phyloP scores from a whole-genome alignment of 805 yeast species.

The Myxozyma kluyveri region DNA sequence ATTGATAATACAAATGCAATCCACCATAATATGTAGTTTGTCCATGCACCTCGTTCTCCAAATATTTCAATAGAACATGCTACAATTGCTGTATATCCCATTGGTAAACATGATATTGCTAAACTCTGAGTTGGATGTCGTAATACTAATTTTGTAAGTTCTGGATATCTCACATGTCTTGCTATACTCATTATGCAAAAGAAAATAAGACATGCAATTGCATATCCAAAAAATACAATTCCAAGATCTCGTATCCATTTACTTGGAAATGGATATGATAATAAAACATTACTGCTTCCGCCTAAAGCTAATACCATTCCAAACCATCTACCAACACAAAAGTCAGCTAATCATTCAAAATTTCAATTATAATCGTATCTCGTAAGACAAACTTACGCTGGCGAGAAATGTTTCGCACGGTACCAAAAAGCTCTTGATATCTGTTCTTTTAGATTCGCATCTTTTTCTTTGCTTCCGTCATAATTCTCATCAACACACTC shows the following conservation, averaged over 20 bases:
- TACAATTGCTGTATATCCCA: slow-evolving; percentile 3
- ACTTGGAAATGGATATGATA: slow-evolving; percentile 63
- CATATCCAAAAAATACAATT: slow-evolving; percentile 58
- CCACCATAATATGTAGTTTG: slow-evolving; percentile 7
- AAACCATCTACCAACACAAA: slow-evolving; percentile 51
- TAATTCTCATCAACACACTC: too few species aligned
- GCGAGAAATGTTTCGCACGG: neutral
- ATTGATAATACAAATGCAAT: neutral
- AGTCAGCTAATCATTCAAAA: too few species aligned
- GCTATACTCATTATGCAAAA: neutral
- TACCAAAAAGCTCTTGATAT: neutral
- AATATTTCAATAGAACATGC: slow-evolving; percentile 1
- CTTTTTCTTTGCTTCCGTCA: too few species aligned
- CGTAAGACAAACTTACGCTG: neutral
- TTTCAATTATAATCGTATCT: too few species aligned
- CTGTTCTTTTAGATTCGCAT: neutral
- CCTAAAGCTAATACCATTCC: slow-evolving; percentile 83
- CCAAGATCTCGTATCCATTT: slow-evolving; percentile 59
- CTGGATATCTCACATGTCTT: neutral
- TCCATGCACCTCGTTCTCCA: slow-evolving; percentile 2
- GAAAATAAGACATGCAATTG: slow-evolving; percentile 38
- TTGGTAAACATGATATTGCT: neutral
- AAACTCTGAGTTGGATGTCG: slow-evolving; percentile 4
- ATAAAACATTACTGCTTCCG: slow-evolving; percentile 59
- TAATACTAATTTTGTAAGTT: neutral